Evolutionary conservation across 495 filamentous ascomycete species (phyloP).

Genomic region (Massariosphaeria phaeospora): DNA sequence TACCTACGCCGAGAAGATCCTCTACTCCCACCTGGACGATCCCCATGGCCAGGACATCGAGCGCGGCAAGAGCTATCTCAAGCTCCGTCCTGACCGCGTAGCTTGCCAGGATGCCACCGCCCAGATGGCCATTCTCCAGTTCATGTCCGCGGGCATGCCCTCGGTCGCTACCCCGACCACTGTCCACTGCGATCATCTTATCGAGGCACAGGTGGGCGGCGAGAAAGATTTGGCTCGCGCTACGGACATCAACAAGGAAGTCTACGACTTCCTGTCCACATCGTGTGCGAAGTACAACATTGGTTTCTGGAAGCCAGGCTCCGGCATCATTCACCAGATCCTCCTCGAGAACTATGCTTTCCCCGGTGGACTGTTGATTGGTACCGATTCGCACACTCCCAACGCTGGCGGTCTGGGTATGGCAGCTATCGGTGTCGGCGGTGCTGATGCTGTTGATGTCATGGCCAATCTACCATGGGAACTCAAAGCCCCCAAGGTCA

Average conservation of each 20-base stretch:
- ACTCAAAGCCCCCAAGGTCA: slow-evolving; percentile 82
- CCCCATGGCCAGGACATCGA: slow-evolving; percentile 93
- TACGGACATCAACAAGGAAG: slow-evolving; percentile 95
- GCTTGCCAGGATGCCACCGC: slow-evolving; percentile 99
- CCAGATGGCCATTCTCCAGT: slow-evolving; percentile 99
- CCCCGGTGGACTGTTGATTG: slow-evolving; percentile 96
- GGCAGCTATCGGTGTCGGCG: slow-evolving; percentile 95
- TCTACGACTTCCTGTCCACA: slow-evolving; percentile 94
- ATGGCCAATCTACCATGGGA: slow-evolving; percentile 97
- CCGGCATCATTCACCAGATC: slow-evolving; percentile 99
- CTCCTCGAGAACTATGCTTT: slow-evolving; percentile 98
- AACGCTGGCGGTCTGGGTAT: slow-evolving; percentile 97
- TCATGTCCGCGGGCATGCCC: slow-evolving; percentile 97
- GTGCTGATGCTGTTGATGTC: slow-evolving; percentile 96
- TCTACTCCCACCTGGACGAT: slow-evolving; percentile 98
- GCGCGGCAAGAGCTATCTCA: slow-evolving; percentile 91
- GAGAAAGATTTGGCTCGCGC: slow-evolving; percentile 91
- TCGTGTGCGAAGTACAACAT: slow-evolving; percentile 99
- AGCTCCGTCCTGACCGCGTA: slow-evolving; percentile 92
- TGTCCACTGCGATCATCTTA: slow-evolving; percentile 99
- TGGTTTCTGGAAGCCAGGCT: slow-evolving; percentile 98
- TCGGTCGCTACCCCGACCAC: slow-evolving; percentile 91
- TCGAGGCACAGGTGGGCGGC: slow-evolving; percentile 94
- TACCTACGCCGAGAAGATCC: slow-evolving; percentile 95
- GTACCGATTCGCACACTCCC: slow-evolving; percentile 97